Evolutionary conservation across 306 rosid species (phyloP).

Genomic region (Delonix regia): DNA sequence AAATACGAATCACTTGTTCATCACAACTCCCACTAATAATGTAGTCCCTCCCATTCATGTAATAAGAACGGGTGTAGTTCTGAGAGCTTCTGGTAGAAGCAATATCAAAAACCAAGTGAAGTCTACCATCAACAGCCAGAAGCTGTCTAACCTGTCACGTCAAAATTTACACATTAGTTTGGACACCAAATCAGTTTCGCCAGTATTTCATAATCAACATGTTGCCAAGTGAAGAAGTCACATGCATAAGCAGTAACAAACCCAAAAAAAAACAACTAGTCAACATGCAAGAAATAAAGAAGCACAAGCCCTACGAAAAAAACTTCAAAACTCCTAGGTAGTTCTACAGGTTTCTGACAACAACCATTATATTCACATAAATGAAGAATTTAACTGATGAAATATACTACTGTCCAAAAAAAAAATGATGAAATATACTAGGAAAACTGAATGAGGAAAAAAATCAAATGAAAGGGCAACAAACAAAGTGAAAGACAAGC

Average conservation of each 20-base stretch:
- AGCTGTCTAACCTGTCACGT: constrained; percentile 73
- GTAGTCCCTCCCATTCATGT: constrained; percentile 88
- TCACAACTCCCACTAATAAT: constrained; percentile 89
- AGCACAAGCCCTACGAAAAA: neutral
- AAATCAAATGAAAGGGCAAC: neutral
- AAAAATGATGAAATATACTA: neutral
- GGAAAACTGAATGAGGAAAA: neutral
- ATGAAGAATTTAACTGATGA: neutral
- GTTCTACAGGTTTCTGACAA: neutral
- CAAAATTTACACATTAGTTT: constrained; percentile 38
- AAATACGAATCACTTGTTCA: constrained; percentile 79
- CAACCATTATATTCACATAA: neutral
- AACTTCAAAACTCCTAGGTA: neutral
- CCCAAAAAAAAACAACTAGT: neutral
- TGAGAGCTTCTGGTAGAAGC: constrained; percentile 75
- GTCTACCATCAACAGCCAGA: constrained; percentile 85
- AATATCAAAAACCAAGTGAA: constrained; percentile 72
- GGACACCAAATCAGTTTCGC: neutral
- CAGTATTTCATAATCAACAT: neutral
- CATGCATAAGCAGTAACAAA: constrained; percentile 4
- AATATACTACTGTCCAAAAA: no score
- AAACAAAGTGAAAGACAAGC: constrained; percentile 11
- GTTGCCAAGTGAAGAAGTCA: neutral
- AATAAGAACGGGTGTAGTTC: constrained; percentile 84
- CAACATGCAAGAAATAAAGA: neutral